phyloP scores from a whole-genome alignment of 331 rosid species.

The Acacia concinna region DNA sequence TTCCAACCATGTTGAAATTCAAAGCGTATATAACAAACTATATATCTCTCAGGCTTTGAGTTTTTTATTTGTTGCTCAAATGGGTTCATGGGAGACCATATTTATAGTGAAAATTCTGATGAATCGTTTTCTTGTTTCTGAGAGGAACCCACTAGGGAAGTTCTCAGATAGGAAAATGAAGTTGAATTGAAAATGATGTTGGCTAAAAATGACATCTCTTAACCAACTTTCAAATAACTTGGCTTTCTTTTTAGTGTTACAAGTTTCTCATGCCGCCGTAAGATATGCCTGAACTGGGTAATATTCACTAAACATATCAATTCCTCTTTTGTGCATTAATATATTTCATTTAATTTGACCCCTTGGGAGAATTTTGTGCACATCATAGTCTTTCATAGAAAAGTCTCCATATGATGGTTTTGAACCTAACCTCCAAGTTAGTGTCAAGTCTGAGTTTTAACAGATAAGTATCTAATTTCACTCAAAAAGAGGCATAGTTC shows the following conservation, averaged over 20 bases:
- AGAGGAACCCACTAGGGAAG: slow-evolving; percentile 37
- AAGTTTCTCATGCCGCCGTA: background rate
- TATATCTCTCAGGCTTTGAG: background rate
- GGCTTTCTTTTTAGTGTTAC: background rate
- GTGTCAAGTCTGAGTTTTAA: slow-evolving; percentile 2
- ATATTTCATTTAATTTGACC: background rate
- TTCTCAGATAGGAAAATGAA: slow-evolving; percentile 32
- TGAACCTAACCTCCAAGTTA: slow-evolving; percentile 36
- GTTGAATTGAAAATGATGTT: slow-evolving; percentile 22
- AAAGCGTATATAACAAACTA: background rate
- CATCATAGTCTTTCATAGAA: background rate
- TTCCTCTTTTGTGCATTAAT: background rate
- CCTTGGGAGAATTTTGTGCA: background rate
- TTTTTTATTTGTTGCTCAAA: background rate
- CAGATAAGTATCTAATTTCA: background rate
- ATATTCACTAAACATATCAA: background rate
- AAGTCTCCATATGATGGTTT: slow-evolving; percentile 24
- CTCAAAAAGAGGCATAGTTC: background rate
- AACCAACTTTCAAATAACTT: background rate
- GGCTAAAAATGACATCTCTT: slow-evolving; percentile 10
- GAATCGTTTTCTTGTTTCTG: background rate
- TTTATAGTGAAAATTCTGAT: slow-evolving; percentile 38
- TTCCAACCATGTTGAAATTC: slow-evolving; percentile 38
- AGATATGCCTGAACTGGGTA: background rate
- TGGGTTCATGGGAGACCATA: slow-evolving; percentile 33